Percentiles rank a stretch among this genome's conserved stretches.
Conservation (phyloP, 441 rosid genomes). For the Flueggea neowawraea region DNA sequence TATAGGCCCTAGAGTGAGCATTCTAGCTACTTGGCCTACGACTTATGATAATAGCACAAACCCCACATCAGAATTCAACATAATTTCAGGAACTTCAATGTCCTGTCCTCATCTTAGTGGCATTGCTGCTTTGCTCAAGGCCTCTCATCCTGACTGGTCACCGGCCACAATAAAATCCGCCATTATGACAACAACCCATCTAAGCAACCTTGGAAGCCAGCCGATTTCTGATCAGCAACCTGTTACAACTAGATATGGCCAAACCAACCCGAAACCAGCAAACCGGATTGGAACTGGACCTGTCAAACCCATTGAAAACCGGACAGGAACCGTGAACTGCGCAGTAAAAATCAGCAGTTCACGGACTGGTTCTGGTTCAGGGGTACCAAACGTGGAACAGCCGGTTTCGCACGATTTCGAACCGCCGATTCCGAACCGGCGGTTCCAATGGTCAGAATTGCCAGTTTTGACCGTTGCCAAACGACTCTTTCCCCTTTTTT, state of each 20-base stretch:
- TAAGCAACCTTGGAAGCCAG: constrained; percentile 19
- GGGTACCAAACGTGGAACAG: too few relatives aligned
- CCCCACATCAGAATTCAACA: constrained; percentile 38
- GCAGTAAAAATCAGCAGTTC: too few relatives aligned
- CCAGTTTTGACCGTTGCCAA: too few relatives aligned
- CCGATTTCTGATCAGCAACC: not conserved
- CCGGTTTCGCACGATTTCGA: too few relatives aligned
- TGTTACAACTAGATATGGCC: not conserved
- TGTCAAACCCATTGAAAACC: too few relatives aligned
- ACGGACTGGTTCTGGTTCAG: too few relatives aligned
- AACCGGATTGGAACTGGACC: too few relatives aligned
- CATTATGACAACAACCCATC: constrained; percentile 59
- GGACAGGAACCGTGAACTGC: too few relatives aligned
- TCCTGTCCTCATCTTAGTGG: constrained; percentile 91
- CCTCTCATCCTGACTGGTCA: constrained; percentile 55
- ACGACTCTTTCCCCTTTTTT: too few relatives aligned
- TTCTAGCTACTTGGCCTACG: constrained; percentile 33
- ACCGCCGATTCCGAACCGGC: too few relatives aligned
- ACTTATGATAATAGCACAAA: constrained; percentile 14
- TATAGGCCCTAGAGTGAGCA: constrained; percentile 20
- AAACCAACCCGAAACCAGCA: constrained; percentile 3
- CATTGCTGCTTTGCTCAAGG: constrained; percentile 73
- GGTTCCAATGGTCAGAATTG: too few relatives aligned
- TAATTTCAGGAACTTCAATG: too few relatives aligned
- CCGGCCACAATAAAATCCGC: constrained; percentile 90